A percentile compares a stretch with the other conserved stretches of the same genome.
These are phyloP conservation scores for Paramarasmius palmivorus DNA, from an alignment of 1,284 basidiomycete species.

Conservation along the genomic window DNA sequence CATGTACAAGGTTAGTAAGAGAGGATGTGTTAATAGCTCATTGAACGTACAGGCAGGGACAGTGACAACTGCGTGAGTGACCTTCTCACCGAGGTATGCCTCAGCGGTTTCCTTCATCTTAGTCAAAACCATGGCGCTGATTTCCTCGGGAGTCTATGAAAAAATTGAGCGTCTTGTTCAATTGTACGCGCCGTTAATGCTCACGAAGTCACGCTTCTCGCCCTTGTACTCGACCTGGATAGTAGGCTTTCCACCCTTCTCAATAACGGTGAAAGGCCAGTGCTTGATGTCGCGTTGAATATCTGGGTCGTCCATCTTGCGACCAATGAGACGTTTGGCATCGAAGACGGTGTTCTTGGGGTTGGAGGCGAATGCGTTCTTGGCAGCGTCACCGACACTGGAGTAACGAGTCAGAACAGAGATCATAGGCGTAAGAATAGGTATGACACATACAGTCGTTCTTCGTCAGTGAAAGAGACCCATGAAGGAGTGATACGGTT, in stretches of 20 bases:
- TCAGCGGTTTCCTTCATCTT: conserved; percentile 99
- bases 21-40: neutral
- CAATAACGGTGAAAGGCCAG: conserved; percentile 83
- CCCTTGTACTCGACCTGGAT: conserved; percentile 87
- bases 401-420: neutral
- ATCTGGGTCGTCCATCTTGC: conserved; percentile 80
- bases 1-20: neutral
- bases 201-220: conserved; percentile 82
- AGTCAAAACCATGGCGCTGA: conserved; percentile 90
- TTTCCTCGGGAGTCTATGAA: conserved; percentile 80
- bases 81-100: conserved; percentile 95
- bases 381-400: conserved; percentile 78
- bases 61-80: conserved; percentile 97
- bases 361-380: conserved; percentile 82
- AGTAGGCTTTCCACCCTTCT: conserved; percentile 84
- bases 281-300: conserved; percentile 84
- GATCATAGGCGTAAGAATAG: neutral
- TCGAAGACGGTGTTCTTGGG: conserved; percentile 96
- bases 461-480: conserved; percentile 90
- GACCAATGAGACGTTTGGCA: conserved; percentile 95
- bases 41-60: conserved; percentile 82
- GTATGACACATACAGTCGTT: conserved; percentile 74
- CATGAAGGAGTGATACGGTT: conserved; percentile 97
- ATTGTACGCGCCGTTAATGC: conserved; percentile 26
- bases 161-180: conserved; percentile 8